phyloP scores from a whole-genome alignment of 78 protist species.

The Corallochytrium limacisporum region DNA sequence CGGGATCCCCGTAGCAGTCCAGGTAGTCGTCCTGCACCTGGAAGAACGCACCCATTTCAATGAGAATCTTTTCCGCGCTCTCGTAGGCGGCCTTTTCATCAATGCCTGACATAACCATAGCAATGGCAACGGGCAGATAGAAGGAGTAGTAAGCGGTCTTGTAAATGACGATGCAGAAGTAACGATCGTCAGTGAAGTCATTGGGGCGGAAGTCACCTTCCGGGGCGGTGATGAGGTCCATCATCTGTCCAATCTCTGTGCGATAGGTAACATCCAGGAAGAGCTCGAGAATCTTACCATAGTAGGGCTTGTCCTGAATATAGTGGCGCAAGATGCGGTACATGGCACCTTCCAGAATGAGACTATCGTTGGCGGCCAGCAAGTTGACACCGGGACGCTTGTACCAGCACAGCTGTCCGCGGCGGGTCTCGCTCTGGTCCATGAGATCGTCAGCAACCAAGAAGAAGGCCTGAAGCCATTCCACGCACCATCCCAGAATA shows the following conservation, averaged over 20 bases:
- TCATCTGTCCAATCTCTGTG: constrained; percentile 87
- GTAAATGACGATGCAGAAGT: constrained; percentile 76
- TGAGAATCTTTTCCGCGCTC: constrained; percentile 49
- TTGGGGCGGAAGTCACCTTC: constrained; percentile 36
- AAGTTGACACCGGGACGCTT: constrained; percentile 39
- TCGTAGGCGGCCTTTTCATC: constrained; percentile 12
- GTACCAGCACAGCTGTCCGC: constrained; percentile 78
- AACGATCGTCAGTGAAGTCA: constrained; percentile 36
- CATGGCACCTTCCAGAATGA: constrained; percentile 64
- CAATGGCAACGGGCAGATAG: constrained; percentile 84
- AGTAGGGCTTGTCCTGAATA: constrained; percentile 40
- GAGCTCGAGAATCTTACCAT: constrained; percentile 59
- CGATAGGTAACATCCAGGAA: constrained; percentile 62
- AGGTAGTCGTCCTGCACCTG: constrained; percentile 92
- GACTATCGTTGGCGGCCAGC: constrained; percentile 85
- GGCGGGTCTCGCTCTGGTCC: constrained; percentile 83
- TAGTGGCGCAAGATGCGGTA: constrained; percentile 61
- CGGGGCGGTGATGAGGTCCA: constrained; percentile 76
- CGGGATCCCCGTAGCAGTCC: constrained; percentile 92
- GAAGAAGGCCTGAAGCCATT: constrained; percentile 81
- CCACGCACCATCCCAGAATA: constrained; percentile 83
- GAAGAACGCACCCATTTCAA: constrained; percentile 83
- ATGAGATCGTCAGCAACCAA: constrained; percentile 95
- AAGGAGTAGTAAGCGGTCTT: constrained; percentile 96
- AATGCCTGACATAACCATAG: constrained; percentile 62